Evolutionary conservation across 2,329 filamentous ascomycete species (phyloP).

Genomic region (Neofusicoccum sp.): DNA sequence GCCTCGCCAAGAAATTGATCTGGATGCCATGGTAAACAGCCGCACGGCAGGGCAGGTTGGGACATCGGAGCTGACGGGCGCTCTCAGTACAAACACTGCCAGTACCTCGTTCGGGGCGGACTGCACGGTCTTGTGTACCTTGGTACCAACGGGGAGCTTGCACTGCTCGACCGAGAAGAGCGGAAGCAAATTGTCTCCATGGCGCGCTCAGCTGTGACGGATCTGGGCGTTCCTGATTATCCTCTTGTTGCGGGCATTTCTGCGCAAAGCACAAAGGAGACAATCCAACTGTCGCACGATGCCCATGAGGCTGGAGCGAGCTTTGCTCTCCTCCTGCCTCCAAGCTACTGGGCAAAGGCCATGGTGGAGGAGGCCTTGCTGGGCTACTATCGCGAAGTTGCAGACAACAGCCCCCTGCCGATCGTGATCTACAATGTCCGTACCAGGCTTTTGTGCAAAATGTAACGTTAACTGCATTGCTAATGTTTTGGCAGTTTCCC

Average conservation of each 20-base stretch:
- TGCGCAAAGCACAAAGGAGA: constrained; percentile 41
- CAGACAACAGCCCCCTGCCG: constrained; percentile 36
- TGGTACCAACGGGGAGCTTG: constrained; percentile 53
- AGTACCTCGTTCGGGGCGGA: constrained; percentile 46
- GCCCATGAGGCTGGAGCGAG: constrained; percentile 43
- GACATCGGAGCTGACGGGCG: background rate
- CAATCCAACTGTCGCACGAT: constrained; percentile 41
- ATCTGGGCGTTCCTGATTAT: constrained; percentile 39
- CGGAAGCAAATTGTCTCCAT: constrained; percentile 46
- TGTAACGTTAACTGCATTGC: background rate
- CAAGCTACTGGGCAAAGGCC: constrained; percentile 46
- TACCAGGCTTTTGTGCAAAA: background rate
- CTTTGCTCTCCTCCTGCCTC: constrained; percentile 44
- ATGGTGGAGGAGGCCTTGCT: constrained; percentile 39
- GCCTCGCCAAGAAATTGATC: constrained; percentile 46
- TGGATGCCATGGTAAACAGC: constrained; percentile 41
- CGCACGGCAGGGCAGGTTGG: too few species aligned
- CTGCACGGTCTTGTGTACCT: constrained; percentile 52
- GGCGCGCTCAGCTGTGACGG: constrained; percentile 42
- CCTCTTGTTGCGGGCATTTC: constrained; percentile 52
- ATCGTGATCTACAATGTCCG: constrained; percentile 34
- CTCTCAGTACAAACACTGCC: constrained; percentile 42
- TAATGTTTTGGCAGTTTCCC: constrained; percentile 52
- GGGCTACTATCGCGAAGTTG: constrained; percentile 43
- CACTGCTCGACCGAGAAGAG: constrained; percentile 45